These are phyloP conservation scores for Pleurozium schreberi DNA, from an alignment of 225 moss, liverwort and hornwort species.

Conservation along the genomic window DNA sequence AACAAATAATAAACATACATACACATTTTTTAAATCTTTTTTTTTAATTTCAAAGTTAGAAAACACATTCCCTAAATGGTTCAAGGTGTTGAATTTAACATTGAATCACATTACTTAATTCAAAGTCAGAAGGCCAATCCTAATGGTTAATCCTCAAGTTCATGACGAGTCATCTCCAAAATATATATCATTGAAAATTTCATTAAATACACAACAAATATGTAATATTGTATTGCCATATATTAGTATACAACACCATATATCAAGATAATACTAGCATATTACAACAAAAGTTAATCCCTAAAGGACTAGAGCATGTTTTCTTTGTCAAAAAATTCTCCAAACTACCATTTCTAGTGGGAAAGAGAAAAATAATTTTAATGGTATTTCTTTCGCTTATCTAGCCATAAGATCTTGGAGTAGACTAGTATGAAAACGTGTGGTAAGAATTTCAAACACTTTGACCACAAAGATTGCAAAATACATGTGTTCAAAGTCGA, in stretches of 20 bases:
- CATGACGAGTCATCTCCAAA: too few species aligned
- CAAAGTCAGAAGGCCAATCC: rapidly evolving
- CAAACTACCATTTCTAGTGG: not conserved
- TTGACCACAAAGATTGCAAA: not conserved
- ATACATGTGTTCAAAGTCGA: not conserved
- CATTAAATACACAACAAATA: not conserved
- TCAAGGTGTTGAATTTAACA: not conserved
- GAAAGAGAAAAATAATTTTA: not conserved
- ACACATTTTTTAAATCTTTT: not conserved
- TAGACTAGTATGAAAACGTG: not conserved
- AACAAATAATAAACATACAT: not conserved
- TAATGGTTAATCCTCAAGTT: not conserved
- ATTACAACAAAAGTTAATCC: not conserved
- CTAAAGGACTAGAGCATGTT: rapidly evolving
- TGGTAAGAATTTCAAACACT: not conserved
- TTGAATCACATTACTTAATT: not conserved
- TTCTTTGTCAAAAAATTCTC: not conserved
- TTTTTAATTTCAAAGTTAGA: not conserved
- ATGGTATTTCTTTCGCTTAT: not conserved
- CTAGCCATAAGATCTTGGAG: not conserved
- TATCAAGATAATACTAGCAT: not conserved
- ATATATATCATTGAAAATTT: not conserved
- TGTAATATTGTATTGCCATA: not conserved
- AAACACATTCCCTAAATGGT: not conserved
- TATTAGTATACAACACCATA: too few species aligned